Conservation (phyloP, 2,329 filamentous ascomycete species). For the Laburnicola sp. region DNA sequence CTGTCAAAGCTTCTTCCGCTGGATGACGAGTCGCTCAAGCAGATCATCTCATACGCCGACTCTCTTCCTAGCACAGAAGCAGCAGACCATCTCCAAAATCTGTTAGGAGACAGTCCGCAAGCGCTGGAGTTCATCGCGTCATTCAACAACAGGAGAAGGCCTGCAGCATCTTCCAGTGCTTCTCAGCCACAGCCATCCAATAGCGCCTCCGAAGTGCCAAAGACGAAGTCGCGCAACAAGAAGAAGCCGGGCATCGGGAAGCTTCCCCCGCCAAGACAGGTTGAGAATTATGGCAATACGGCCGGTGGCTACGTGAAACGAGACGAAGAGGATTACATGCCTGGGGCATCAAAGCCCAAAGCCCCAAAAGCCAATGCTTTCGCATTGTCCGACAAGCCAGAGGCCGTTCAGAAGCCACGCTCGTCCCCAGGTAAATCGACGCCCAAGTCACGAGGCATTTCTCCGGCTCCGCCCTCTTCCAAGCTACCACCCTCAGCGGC, state of each 20-base stretch:
- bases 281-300: conserved; percentile 64
- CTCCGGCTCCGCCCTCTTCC: conserved; percentile 52
- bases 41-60: conserved; percentile 80
- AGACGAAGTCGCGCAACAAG: conserved; percentile 45
- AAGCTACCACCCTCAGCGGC: conserved; percentile 68
- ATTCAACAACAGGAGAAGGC: conserved; percentile 68
- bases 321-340: conserved; percentile 73
- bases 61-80: conserved; percentile 76
- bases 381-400: conserved; percentile 57
- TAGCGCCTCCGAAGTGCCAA: conserved; percentile 37
- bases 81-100: conserved; percentile 80
- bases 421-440: conserved; percentile 37
- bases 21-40: conserved; percentile 79
- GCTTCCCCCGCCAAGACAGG: conserved; percentile 48
- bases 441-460: conserved; percentile 41
- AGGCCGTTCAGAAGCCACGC: conserved; percentile 43
- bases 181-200: conserved; percentile 21
- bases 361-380: conserved; percentile 50
- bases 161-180: conserved; percentile 31
- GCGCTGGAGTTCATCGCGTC: conserved; percentile 71
- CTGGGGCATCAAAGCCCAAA: conserved; percentile 46
- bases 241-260: conserved; percentile 46
- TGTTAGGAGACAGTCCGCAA: conserved; percentile 83
- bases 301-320: conserved; percentile 77
- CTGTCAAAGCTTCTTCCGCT: conserved; percentile 80